phyloP scores from a whole-genome alignment of 495 filamentous ascomycete genomes.

The Hyaloscypha bicolor region DNA sequence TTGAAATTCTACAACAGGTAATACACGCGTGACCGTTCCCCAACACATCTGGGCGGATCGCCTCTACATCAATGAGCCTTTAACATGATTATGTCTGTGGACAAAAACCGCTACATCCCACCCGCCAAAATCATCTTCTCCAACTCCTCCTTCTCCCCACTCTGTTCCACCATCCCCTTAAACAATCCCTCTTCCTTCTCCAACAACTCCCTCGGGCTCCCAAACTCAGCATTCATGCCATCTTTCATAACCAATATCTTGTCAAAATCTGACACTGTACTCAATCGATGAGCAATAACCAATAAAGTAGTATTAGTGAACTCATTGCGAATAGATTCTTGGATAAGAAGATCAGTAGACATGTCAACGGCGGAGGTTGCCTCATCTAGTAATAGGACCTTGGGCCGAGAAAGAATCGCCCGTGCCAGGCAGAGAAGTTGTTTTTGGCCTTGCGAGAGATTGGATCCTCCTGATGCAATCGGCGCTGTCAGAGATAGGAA shows the following conservation, averaged over 20 bases:
- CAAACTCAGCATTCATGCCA: conserved; percentile 40
- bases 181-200: conserved; percentile 40
- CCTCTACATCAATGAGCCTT: background rate
- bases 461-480: conserved; percentile 37
- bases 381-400: conserved; percentile 53
- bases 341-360: conserved; percentile 48
- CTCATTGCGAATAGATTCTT: conserved; percentile 43
- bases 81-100: background rate
- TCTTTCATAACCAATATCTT: conserved; percentile 47
- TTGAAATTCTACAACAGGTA: too few species aligned
- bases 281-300: conserved; percentile 52
- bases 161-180: conserved; percentile 56
- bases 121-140: conserved; percentile 39
- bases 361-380: conserved; percentile 53
- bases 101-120: background rate
- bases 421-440: conserved; percentile 54
- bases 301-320: conserved; percentile 43
- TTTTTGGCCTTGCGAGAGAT: conserved; percentile 47
- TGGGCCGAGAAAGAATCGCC: conserved; percentile 45
- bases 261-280: conserved; percentile 49
- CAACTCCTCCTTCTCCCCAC: conserved; percentile 55
- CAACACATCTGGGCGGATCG: too few species aligned
- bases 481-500: conserved; percentile 47
- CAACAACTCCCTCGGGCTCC: conserved; percentile 27
- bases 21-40: too few species aligned